Evolutionary conservation across 2,329 filamentous ascomycete genomes (phyloP), one percentile per base, ranked within the genome.

Genomic region (Verticillium albo-atrum): DNA sequence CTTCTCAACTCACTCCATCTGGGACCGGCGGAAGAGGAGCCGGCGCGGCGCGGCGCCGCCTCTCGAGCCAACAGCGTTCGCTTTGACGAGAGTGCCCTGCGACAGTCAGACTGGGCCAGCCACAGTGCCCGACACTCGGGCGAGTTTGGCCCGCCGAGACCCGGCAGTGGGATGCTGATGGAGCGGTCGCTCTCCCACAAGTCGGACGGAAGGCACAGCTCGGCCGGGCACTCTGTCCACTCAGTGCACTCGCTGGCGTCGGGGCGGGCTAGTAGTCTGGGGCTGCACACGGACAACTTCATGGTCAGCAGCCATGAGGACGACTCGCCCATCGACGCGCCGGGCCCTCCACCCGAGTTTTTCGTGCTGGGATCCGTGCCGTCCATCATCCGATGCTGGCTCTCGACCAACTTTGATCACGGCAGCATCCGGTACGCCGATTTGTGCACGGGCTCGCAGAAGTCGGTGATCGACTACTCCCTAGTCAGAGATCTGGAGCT

Each of bases 1-100:
- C 81, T 95, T 61, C 83, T 96, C 55, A 89, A 88, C 56, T 91
- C 90, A 58, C 82, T 97, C 60, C 91, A 93, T 61, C 81, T 98
- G 6, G 94, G 97, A 2, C 75, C 77, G 64, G 84, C 89, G 5
- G 93, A 97, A 63, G 92, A 98, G 63, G 90, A 93, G 70, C 90
- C 90, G 32, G 88, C 92, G 60, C 87, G 92, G 37, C 86, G 94
- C 63, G 91, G 95, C 58, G 91, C 91, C 23, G 89, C 92, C 20
- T 99, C 95, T 20, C 85, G 95, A 67, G 94, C 95, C 54, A 98
- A 98, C 72, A 98, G 95, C 70, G 95, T 99, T 66, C 90, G 95
- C 37, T 99, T 99, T 68, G 95, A 98, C 70, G 94, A 98, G 72
- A 97, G 92, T 70, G 93, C 94, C 15, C 87, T 97, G 67, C 92